phyloP scores from a whole-genome alignment of 2,329 filamentous ascomycete species.

The Claviceps citrina region DNA sequence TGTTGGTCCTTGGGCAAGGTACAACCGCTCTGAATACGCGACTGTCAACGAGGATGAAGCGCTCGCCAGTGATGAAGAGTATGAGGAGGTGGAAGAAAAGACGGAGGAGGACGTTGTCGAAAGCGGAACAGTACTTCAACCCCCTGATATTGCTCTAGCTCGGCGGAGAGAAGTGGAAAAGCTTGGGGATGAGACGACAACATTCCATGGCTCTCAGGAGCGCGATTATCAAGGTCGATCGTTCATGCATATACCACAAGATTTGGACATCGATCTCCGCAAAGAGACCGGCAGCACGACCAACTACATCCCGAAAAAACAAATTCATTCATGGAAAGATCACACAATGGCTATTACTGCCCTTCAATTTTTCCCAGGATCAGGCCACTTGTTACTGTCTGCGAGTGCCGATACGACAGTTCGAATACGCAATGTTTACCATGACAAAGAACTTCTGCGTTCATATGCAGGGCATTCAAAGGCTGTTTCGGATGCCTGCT shows the following conservation, averaged over 20 bases:
- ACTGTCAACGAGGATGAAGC: slow-evolving; percentile 60
- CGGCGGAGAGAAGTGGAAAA: slow-evolving; percentile 43
- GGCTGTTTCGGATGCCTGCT: slow-evolving; percentile 76
- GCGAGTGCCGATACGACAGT: slow-evolving; percentile 82
- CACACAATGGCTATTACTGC: slow-evolving; percentile 76
- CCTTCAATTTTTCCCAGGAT: slow-evolving; percentile 74
- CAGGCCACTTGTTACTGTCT: slow-evolving; percentile 77
- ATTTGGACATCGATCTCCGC: slow-evolving; percentile 69
- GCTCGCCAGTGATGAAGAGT: slow-evolving; percentile 64
- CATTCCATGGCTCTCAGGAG: slow-evolving; percentile 70
- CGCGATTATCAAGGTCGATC: slow-evolving; percentile 90
- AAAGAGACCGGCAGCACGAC: slow-evolving; percentile 68
- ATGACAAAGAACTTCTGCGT: slow-evolving; percentile 72
- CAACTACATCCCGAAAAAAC: slow-evolving; percentile 90
- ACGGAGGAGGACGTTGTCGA: slow-evolving; percentile 54
- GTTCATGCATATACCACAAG: slow-evolving; percentile 94
- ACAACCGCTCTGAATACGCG: slow-evolving; percentile 57
- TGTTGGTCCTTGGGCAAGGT: slow-evolving; percentile 87
- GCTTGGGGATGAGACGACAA: slow-evolving; percentile 60
- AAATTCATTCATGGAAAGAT: slow-evolving; percentile 76
- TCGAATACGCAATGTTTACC: slow-evolving; percentile 90
- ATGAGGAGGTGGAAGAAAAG: slow-evolving; percentile 63
- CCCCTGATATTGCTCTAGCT: slow-evolving; percentile 37
- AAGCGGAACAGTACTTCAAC: slow-evolving; percentile 45
- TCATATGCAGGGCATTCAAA: slow-evolving; percentile 88